Base-by-base conservation (phyloP, 2,329 filamentous ascomycete genomes). In the Aspergillus quadricinctus region DNA sequence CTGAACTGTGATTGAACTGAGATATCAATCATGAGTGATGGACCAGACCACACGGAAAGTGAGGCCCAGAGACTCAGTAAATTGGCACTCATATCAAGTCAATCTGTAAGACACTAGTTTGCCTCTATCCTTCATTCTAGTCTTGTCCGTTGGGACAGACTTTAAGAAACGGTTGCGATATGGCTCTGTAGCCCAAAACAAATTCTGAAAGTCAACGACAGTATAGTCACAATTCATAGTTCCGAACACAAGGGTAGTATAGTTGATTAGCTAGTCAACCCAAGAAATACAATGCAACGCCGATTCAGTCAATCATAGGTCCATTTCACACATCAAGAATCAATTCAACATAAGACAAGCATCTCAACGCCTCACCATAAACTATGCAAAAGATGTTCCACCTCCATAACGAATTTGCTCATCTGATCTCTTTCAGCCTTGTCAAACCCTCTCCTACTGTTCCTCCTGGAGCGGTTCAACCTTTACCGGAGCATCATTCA, bases 401-500 rank as follows among this genome's bases (percentile, higher is more conserved):
- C 3, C 17, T 17, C 9, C 19, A 23, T 45, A 19, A 19, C 21
- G 19, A 23, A 45, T 23, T 4, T 2, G 8, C 19, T 23, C 9
- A 23, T 27, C 11, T 23, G 7, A 5, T 46, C 21, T 3, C 43
- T 5, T 27, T 5, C 21, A 25, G 19, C 4, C 21, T 46, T 17
- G 11, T 19, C 17, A 3, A 27, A 17, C n/a, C 19, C 10, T 14
- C 2, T 40, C 29, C 37, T 45, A 35, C 14, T 31, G 40, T 23
- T 49, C 51, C n/a, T 50, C 52, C n/a, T 57, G 48, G 4, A 23
- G 28, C 11, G 52, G 49, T 27, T 72, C 66, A 27, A 53, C 48
- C 48, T 70, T 70, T 40, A 69, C 60, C 7, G 60, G 50, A 14
- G 62, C 49, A 40, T 65, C 59, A 19, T 52, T 21, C n/a, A 61